Evolutionary conservation across 2,329 filamentous ascomycete species (phyloP).

Genomic region (Exophiala dermatitidis): DNA sequence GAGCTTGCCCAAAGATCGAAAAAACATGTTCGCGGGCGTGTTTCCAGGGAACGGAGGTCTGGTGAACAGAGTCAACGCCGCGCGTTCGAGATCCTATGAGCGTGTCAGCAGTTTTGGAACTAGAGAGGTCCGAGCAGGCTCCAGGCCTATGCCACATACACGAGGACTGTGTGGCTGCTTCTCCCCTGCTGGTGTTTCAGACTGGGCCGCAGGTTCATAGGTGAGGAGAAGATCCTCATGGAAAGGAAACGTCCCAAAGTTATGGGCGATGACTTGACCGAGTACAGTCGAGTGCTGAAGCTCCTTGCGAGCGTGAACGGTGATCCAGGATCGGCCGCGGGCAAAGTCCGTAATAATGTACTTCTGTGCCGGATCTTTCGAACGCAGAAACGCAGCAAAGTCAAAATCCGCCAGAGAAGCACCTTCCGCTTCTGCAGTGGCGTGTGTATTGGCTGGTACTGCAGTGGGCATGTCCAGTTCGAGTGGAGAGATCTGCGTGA

Average conservation of each 20-base stretch:
- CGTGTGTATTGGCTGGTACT: neutral
- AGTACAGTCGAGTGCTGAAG: neutral
- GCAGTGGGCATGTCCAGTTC: neutral
- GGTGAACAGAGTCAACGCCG: neutral
- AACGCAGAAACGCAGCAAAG: neutral
- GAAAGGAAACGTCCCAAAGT: neutral
- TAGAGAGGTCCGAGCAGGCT: neutral
- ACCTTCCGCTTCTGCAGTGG: neutral
- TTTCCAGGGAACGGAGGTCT: neutral
- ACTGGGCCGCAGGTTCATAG: neutral
- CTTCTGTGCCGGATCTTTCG: neutral
- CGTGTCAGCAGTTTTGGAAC: neutral
- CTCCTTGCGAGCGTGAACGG: neutral
- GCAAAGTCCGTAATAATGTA: neutral
- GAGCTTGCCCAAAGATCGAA: neutral
- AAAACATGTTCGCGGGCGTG: neutral
- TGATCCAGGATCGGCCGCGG: neutral
- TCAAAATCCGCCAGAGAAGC: neutral
- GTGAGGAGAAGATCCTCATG: neutral
- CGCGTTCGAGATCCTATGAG: neutral
- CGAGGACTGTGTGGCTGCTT: neutral
- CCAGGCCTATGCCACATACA: neutral
- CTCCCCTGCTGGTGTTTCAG: neutral
- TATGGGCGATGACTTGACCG: neutral
- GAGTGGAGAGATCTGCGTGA: no score